Evolutionary conservation across 768 basidiomycete species (phyloP).

Genomic region (Pisolithus orientalis): DNA sequence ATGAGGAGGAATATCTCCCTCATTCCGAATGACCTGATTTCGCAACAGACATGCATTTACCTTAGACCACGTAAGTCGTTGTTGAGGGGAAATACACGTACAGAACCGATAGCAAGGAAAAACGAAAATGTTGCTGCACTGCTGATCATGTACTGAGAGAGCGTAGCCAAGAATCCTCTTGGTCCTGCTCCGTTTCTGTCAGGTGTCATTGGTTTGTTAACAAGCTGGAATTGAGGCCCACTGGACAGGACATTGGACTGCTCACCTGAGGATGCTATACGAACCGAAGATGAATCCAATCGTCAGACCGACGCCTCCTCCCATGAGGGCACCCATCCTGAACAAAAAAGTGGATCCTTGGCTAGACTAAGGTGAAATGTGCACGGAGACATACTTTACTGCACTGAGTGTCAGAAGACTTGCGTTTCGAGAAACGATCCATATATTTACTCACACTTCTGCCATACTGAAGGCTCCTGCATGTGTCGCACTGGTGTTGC

Average conservation of each 20-base stretch:
- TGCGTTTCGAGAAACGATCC: background rate
- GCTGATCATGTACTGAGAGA: slow-evolving; percentile 97
- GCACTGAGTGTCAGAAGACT: slow-evolving; percentile 11
- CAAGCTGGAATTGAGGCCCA: background rate
- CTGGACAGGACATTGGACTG: slow-evolving; percentile 4
- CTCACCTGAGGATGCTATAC: slow-evolving; percentile 85
- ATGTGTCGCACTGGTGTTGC: slow-evolving; percentile 29
- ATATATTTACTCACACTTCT: slow-evolving; percentile 52
- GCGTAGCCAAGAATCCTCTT: slow-evolving; percentile 80
- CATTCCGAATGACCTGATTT: slow-evolving; percentile 82
- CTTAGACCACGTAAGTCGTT: background rate
- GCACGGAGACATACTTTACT: slow-evolving; percentile 52
- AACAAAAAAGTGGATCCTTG: slow-evolving; percentile 8
- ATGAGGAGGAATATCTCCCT: slow-evolving; percentile 52
- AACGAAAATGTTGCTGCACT: slow-evolving; percentile 97
- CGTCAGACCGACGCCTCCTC: slow-evolving; percentile 88
- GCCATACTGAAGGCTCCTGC: slow-evolving; percentile 63
- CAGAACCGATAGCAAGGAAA: slow-evolving; percentile 93
- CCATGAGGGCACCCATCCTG: slow-evolving; percentile 91
- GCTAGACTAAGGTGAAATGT: background rate
- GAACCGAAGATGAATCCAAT: slow-evolving; percentile 97
- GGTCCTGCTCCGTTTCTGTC: slow-evolving; percentile 84
- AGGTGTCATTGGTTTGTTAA: background rate
- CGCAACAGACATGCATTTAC: slow-evolving; percentile 2
- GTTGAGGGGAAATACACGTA: slow-evolving; percentile 30